phyloP scores from a whole-genome alignment of 176 grass and related monocot genomes.

The Puya raimondii region DNA sequence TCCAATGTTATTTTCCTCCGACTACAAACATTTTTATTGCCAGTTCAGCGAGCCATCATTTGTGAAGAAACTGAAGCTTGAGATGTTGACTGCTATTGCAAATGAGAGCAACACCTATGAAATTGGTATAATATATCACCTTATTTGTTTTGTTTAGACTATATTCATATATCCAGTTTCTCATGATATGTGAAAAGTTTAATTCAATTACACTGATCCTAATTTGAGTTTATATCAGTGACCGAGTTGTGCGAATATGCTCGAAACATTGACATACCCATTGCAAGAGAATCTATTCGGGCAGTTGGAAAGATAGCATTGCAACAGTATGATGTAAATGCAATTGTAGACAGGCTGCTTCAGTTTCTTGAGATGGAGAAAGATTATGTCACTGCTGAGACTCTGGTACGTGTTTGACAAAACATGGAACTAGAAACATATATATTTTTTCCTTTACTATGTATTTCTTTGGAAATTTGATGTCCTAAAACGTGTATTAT shows the following conservation, averaged over 20 bases:
- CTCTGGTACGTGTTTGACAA: conserved; percentile 49
- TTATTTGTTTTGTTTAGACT: not conserved
- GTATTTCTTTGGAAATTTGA: not conserved
- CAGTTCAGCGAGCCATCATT: conserved; percentile 96
- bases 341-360: conserved; percentile 96
- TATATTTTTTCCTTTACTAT: not conserved
- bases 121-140: conserved; percentile 54
- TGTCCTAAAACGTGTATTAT: not conserved
- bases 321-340: conserved; percentile 98
- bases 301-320: conserved; percentile 99
- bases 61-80: conserved; percentile 99
- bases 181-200: not conserved
- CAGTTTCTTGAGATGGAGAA: conserved; percentile 99
- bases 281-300: conserved; percentile 92
- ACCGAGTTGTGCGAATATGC: conserved; percentile 98
- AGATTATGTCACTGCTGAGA: conserved; percentile 98
- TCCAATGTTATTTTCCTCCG: conserved; percentile 92
- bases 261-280: conserved; percentile 93
- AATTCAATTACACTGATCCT: not conserved
- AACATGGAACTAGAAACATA: not conserved
- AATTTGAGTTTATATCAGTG: conserved; percentile 36
- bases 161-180: not conserved
- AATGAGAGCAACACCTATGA: conserved; percentile 99
- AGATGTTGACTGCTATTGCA: conserved; percentile 98
- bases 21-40: conserved; percentile 99